Base-by-base conservation (phyloP, 495 filamentous ascomycete species). In the Aspergillus funiculosus region DNA sequence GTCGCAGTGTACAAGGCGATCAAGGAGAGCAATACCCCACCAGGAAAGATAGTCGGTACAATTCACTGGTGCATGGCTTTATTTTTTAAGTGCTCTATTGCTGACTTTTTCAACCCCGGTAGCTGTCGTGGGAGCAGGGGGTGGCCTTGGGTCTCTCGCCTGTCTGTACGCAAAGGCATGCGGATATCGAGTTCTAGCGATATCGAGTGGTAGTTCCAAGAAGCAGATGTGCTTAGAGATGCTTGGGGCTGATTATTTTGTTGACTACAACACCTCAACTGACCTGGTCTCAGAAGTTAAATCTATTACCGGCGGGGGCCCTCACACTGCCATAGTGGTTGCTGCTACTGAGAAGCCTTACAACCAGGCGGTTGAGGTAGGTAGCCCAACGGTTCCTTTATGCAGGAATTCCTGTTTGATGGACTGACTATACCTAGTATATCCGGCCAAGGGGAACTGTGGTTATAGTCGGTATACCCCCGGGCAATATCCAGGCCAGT, bases 1-100 rank as follows among this genome's bases (percentile, higher is more conserved):
- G 79, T 91, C 60, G 91, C 87, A 22, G 85, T 89, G 48, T 94
- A 89, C 72, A 91, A 89, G 65, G 87, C 84, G 18, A 62, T 94
- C 31, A 90, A 91, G 66, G 86, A 91, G 61, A 86, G 83, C 3
- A 78, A 77, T 18, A 82, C 71, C 0, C 62, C 75, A 4, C 75
- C 86, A 0, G 87, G 87, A 20, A 75, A 91, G 58, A 79, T 70
- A n/a, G 79, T 94, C 24, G 43, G 43, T 46, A 8, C n/a, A n/a
- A n/a, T n/a, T n/a, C n/a, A n/a, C n/a, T n/a, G n/a, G n/a, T n/a
- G n/a, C n/a, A n/a, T n/a, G n/a, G n/a, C n/a, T n/a, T n/a, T n/a
- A n/a, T n/a, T n/a, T n/a, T n/a, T n/a, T n/a, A n/a, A n/a, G n/a
- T n/a, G n/a, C n/a, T n/a, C n/a, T n/a, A n/a, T n/a, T n/a, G n/a